These are phyloP conservation scores for Coleophoma cylindrospora DNA, from an alignment of 2,329 filamentous ascomycete genomes.

Conservation along the genomic window DNA sequence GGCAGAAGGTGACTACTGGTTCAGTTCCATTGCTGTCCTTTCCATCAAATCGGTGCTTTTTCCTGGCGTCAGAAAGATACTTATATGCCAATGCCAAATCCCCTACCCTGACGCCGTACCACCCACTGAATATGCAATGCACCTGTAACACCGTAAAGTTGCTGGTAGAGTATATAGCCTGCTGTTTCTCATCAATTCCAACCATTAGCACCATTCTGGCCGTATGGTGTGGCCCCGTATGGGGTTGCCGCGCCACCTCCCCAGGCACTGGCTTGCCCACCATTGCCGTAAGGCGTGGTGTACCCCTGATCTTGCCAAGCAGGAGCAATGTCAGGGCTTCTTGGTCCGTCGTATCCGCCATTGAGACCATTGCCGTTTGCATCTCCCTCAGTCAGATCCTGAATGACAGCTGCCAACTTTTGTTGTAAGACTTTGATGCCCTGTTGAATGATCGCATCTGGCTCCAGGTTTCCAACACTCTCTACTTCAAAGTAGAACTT, in stretches of 20 bases:
- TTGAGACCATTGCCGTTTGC: constrained; percentile 46
- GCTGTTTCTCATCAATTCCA: constrained; percentile 13
- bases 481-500: constrained; percentile 95
- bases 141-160: no score
- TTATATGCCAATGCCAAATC: no score
- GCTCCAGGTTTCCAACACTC: constrained; percentile 79
- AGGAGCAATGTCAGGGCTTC: constrained; percentile 57
- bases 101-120: no score
- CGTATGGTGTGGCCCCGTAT: constrained; percentile 58
- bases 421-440: constrained; percentile 85
- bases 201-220: constrained; percentile 29
- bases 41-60: no score
- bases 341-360: constrained; percentile 45
- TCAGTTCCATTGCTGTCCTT: no score
- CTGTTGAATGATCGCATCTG: constrained; percentile 82
- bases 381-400: constrained; percentile 53
- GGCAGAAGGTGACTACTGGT: no score
- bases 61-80: no score
- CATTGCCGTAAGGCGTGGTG: constrained; percentile 61
- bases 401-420: constrained; percentile 80
- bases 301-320: constrained; percentile 59
- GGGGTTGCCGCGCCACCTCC: constrained; percentile 53
- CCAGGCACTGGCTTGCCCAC: constrained; percentile 58
- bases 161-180: no score
- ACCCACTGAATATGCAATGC: no score